phyloP scores from a whole-genome alignment of 2,329 filamentous ascomycete genomes.

The Elsinoe perseae region DNA sequence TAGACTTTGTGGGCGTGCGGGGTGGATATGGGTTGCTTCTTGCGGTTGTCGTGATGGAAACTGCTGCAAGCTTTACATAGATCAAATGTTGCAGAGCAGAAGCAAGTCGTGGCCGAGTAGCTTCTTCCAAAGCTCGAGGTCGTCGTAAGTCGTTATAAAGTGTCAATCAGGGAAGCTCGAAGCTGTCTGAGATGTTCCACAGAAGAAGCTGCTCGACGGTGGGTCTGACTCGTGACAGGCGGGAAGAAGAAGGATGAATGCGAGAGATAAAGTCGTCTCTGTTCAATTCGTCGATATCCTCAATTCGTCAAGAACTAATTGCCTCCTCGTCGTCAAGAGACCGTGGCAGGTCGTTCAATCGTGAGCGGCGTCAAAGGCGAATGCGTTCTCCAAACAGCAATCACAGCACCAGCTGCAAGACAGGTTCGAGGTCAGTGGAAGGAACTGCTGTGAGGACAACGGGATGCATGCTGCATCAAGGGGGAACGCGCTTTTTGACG shows the following conservation, averaged over 20 bases:
- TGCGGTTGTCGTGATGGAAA: neutral
- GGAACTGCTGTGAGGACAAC: conserved; percentile 10
- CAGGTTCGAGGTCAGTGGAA: conserved; percentile 14
- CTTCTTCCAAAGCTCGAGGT: neutral
- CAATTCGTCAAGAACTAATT: conserved; percentile 9
- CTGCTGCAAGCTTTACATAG: neutral
- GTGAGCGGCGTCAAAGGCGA: conserved; percentile 9
- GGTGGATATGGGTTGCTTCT: conserved; percentile 3
- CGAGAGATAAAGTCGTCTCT: neutral
- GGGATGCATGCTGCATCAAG: conserved; percentile 15
- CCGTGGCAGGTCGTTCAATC: conserved; percentile 9
- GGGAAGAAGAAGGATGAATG: neutral
- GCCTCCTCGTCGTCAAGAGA: conserved; percentile 11
- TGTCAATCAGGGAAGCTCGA: neutral
- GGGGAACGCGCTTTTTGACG: conserved; percentile 16
- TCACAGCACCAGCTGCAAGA: conserved; percentile 14
- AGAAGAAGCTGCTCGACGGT: conserved; percentile 7
- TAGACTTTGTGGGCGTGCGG: neutral
- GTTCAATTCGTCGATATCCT: neutral
- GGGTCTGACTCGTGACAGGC: conserved; percentile 4
- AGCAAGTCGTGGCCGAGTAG: neutral
- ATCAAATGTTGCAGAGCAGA: neutral
- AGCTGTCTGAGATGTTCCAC: conserved; percentile 1
- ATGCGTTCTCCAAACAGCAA: neutral
- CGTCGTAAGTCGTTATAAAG: conserved; percentile 3